Base-by-base conservation (phyloP, 139 green algal genomes). In the Yamagishiella unicocca region DNA sequence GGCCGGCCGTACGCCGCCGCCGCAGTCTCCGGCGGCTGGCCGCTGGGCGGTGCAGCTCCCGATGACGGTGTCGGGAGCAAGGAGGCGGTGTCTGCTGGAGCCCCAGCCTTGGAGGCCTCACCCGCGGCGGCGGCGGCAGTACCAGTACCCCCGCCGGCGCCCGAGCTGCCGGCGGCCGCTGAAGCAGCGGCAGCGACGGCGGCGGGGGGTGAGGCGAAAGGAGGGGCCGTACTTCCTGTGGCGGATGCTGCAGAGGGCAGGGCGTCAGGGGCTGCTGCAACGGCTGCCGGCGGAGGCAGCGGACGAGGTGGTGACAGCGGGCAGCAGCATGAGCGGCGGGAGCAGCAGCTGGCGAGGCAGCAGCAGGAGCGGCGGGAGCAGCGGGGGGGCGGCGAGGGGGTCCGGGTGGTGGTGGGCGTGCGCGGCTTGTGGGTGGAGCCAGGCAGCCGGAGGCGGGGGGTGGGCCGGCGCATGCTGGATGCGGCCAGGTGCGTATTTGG, bases 351-450 rank as follows among this genome's bases (percentile, higher is more conserved):
- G n/a, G n/a, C n/a, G n/a, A n/a, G 38, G 82, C 67, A 40, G 45
- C 66, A 40, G 67, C 82, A 40, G 64, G 43, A 17, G 29, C 68
- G 61, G 68, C 61, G 42, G 25, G 54, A 4, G 61, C 54, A 25
- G 27, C 29, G 38, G 27, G 38, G 4, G n/a, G 21, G 33, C 37
- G 38, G 38, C 40, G 70, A 1, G 38, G 8, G 38, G 2, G 70
- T 78, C 6, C 42, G 43, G 43, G 72, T 80, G 25, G 75, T 68
- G 46, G 42, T 88, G 21, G 83, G 83, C 12, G 83, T 88, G 72
- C 55, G 70, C 7, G 53, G 55, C 9, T 1, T 88, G 53, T 88
- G 83, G 83, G 83, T 88, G 54, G 70, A 88, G 31, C 71, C 72
- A 37, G 55, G 54, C 50, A 58, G 73, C 24, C 25, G 83, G 70